Percentiles rank a stretch among this genome's conserved stretches.
phyloP scores from a whole-genome alignment of 495 filamentous ascomycete genomes.

The Collariella sp. region DNA sequence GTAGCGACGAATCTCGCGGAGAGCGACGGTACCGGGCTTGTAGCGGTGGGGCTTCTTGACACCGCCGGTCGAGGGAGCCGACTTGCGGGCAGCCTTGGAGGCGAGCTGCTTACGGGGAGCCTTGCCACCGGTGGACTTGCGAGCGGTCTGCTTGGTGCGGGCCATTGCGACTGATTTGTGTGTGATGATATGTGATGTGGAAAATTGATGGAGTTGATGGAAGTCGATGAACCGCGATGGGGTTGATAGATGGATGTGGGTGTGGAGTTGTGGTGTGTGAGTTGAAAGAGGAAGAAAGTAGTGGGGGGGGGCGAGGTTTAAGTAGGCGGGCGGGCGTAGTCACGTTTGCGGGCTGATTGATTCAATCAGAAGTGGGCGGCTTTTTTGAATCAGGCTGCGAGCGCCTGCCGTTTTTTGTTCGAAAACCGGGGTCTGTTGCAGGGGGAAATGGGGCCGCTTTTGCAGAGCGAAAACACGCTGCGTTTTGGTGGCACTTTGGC shows the following conservation, averaged over 20 bases:
- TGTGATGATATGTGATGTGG: conserved; percentile 40
- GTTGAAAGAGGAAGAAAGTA: conserved; percentile 40
- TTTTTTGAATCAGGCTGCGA: conserved; percentile 21
- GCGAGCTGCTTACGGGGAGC: conserved; percentile 95
- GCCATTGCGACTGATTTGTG: conserved; percentile 72
- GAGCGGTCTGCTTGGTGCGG: conserved; percentile 99
- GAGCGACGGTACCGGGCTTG: conserved; percentile 99
- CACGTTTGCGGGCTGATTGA: conserved; percentile 41
- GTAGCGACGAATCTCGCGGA: conserved; percentile 99
- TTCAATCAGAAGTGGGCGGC: conserved; percentile 17
- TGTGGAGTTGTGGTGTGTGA: conserved; percentile 30
- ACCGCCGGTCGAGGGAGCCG: conserved; percentile 51
- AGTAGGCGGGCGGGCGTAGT: conserved; percentile 25
- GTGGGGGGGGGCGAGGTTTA: conserved; percentile 44
- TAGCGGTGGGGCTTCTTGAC: conserved; percentile 99
- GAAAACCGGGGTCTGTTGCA: conserved; percentile 30
- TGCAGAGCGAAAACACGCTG: conserved; percentile 20
- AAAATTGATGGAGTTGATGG: conserved; percentile 27
- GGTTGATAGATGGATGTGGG: conserved; percentile 29
- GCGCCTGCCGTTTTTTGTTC: conserved; percentile 25
- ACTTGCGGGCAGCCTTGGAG: conserved; percentile 48
- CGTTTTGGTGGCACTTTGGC: conserved; percentile 25
- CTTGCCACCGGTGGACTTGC: conserved; percentile 99
- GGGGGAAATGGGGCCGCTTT: conserved; percentile 23
- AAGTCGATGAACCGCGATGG: conserved; percentile 27